Evolutionary conservation across 2,329 filamentous ascomycete genomes (phyloP).

Genomic region (Sporothrix schenckii): DNA sequence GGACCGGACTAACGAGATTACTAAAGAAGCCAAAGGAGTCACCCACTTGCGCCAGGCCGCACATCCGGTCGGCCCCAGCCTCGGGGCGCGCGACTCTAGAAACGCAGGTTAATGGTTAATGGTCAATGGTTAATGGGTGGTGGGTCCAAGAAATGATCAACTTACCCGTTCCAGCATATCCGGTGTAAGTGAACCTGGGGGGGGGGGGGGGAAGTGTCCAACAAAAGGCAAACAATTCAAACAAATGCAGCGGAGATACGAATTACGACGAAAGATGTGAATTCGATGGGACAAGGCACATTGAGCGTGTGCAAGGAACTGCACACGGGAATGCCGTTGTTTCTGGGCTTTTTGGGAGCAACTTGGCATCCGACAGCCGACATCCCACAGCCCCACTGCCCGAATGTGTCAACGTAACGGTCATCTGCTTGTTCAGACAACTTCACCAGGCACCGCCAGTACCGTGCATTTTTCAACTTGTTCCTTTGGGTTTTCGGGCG

Average conservation of each 20-base stretch:
- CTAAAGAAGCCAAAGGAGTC: neutral
- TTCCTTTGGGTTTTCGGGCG: neutral
- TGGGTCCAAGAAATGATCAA: neutral
- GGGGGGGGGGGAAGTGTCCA: too few species aligned
- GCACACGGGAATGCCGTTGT: neutral
- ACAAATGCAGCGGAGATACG: too few species aligned
- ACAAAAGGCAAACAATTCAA: too few species aligned
- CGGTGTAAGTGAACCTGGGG: neutral
- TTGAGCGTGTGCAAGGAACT: neutral
- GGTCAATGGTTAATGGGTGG: neutral
- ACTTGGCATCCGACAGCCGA: neutral
- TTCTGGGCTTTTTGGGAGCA: neutral
- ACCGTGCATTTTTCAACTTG: slow-evolving; percentile 11
- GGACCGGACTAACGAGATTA: too few species aligned
- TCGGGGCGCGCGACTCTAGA: neutral
- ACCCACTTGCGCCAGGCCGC: neutral
- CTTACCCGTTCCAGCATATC: slow-evolving; percentile 14
- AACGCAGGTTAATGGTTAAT: neutral
- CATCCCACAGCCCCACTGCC: neutral
- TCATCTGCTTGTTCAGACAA: neutral
- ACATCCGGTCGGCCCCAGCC: neutral
- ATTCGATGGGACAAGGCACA: too few species aligned
- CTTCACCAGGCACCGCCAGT: neutral
- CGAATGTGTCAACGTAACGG: neutral
- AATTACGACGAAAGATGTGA: too few species aligned